Base-by-base conservation (phyloP, 257 asterid genomes). In the Ajuga chamaepitys region DNA sequence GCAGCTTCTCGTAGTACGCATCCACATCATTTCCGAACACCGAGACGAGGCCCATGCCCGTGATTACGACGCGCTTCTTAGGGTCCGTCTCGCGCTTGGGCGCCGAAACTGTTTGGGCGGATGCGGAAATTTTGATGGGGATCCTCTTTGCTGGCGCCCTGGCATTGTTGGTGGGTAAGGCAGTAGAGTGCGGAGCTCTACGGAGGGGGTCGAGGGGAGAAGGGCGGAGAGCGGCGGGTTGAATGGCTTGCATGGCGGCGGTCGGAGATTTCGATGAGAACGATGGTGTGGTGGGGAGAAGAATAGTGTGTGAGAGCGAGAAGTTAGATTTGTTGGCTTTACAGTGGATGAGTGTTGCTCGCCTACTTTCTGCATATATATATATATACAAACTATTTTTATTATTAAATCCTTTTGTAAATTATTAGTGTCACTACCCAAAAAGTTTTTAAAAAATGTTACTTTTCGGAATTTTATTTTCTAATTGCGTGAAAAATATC, bases 41-140 rank as follows among this genome's bases (percentile, higher is more conserved):
- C 14, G 88, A 80, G 9, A 82, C 85, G 13, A 82, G 80, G 5
- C 88, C 88, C 88, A 80, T 82, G 0, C 88, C 85, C 6, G 88
- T 82, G 28, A 82, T 79, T 3, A 82, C 88, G 4, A 82, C 88
- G 40, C 88, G 85, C 75, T 82, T 82, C 76, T 77, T 82, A 10
- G 88, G 88, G 74, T 82, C 88, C 22, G 83, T 74, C 70, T 82
- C 88, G 55, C 85, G 83, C 78, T 72, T 77, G 46, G 88, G 85
- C 22, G 81, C 62, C 47, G 85, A 38, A 6, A 44, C 74, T 12
- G 80, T 26, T 2, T 80, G 7, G 11, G 65, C 61, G 44, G 78
- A 62, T 53, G 87, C 85, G 60, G 77, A 74, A 50, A 82, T 72
- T 62, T 41, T 67, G 82, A 67, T 51, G 24, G 70, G 80, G 1